Percentiles rank a stretch among this genome's conserved stretches.
These are phyloP conservation scores for Aechmea fasciata DNA, from an alignment of 176 grass and related monocot species.

Conservation along the genomic window DNA sequence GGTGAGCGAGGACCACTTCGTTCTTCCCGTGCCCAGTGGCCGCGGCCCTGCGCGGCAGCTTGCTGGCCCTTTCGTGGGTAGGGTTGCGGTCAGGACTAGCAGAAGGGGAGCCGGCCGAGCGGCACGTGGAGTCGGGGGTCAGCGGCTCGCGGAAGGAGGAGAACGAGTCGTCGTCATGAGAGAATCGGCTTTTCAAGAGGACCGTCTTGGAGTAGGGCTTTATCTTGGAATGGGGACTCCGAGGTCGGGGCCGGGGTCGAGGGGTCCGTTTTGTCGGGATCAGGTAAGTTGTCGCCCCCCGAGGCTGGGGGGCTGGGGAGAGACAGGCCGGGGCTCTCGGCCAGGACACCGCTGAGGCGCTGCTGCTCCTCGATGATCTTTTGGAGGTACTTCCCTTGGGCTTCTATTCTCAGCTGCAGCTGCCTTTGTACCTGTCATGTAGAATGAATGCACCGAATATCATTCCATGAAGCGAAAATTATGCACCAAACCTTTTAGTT, in stretches of 20 bases:
- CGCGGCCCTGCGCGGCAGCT: background rate
- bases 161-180: constrained; percentile 21
- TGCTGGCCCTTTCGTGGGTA: background rate
- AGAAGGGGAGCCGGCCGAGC: background rate
- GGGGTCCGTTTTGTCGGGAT: constrained; percentile 24
- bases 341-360: constrained; percentile 16
- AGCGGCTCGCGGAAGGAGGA: constrained; percentile 15
- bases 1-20: background rate
- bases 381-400: constrained; percentile 36
- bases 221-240: constrained; percentile 9
- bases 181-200: constrained; percentile 15
- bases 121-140: constrained; percentile 8
- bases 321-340: constrained; percentile 19
- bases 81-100: background rate
- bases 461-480: too few species aligned
- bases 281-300: background rate
- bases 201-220: background rate
- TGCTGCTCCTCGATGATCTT: constrained; percentile 40
- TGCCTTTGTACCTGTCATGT: constrained; percentile 30
- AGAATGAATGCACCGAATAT: too few species aligned
- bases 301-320: background rate
- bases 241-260: constrained; percentile 27
- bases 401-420: constrained; percentile 42
- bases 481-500: too few species aligned
- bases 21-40: background rate